Base-by-base conservation (phyloP, 2,329 filamentous ascomycete genomes). In the Penicillium sp. region DNA sequence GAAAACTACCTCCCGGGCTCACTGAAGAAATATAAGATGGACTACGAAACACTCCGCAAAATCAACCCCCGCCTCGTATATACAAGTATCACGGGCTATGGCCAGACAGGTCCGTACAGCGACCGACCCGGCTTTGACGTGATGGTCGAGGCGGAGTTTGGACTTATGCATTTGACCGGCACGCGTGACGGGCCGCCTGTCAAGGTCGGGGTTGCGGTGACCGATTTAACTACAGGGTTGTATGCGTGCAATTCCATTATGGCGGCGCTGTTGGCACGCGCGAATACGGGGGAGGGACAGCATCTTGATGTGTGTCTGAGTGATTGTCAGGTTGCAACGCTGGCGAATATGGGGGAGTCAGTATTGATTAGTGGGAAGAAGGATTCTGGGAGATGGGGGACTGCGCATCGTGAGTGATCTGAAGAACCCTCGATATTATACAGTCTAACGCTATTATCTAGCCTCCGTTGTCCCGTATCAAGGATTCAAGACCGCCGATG, bases 81-180 rank as follows among this genome's bases (percentile, higher is more conserved):
- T 68, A 90, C 92, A 10, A 95, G 90, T 60, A 95, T 99, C 63
- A 97, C 94, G 0, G 94, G 94, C 1, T 97, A 96, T 66, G 94
- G 94, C 2, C 94, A 97, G 69, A 95, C 89, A 1, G 94, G 94
- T 0, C 92, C 94, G 0, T 95, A 95, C 71, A 83, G 86, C 4
- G 82, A 85, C 55, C 82, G 92, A 13, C 90, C 92, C 1, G 94
- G 94, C 5, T 99, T 97, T 77, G 94, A 99, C 72, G 94, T 97
- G 60, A 97, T 99, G 92, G 92, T 97, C 14, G 94, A 97, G 76
- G 94, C 92, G 55, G 94, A 97, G 69, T 91, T 97, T 74, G 94
- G 94, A 0, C 76, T 99, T 46, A 97, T 99, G 92, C 94, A 99
- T 74, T 96, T 99, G 63, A 99, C 92, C 0, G 92, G 92, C 30